Evolutionary conservation across 2,329 filamentous ascomycete species (phyloP).

Genomic region (Fusarium robinianum): DNA sequence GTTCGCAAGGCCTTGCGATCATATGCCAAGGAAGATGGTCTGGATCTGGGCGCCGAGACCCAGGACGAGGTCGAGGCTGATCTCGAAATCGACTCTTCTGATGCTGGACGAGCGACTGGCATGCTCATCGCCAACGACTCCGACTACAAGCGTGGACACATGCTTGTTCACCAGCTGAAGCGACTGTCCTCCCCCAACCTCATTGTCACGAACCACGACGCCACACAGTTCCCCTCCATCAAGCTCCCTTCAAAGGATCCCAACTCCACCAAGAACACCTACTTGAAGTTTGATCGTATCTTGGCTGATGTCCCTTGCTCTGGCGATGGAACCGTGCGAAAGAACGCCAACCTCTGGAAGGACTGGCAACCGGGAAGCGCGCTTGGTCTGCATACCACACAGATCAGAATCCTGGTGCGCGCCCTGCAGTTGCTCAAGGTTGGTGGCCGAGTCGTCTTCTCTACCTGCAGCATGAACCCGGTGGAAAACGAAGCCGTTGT

Average conservation of each 20-base stretch:
- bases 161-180: slow-evolving; percentile 98
- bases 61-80: slow-evolving; percentile 54
- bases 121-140: slow-evolving; percentile 94
- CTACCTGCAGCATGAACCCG: slow-evolving; percentile 98
- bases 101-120: slow-evolving; percentile 87
- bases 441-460: slow-evolving; percentile 93
- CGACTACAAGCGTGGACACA: slow-evolving; percentile 95
- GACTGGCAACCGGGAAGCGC: slow-evolving; percentile 91
- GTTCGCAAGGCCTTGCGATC: slow-evolving; percentile 72
- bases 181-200: slow-evolving; percentile 94
- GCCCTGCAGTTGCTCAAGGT: slow-evolving; percentile 96
- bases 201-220: slow-evolving; percentile 97
- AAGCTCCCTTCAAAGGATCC: slow-evolving; percentile 69
- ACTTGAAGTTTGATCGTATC: slow-evolving; percentile 96
- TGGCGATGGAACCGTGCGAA: slow-evolving; percentile 89
- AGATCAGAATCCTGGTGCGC: slow-evolving; percentile 86
- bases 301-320: slow-evolving; percentile 96
- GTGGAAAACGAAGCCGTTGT: slow-evolving; percentile 96
- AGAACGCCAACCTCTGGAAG: slow-evolving; percentile 93
- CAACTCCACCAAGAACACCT: slow-evolving; percentile 62
- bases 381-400: slow-evolving; percentile 83
- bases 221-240: slow-evolving; percentile 92
- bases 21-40: slow-evolving; percentile 64
- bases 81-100: slow-evolving; percentile 63
- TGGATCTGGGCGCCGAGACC: slow-evolving; percentile 54